Conservation (phyloP, 2,329 filamentous ascomycete species). For the Fusarium sp. region DNA sequence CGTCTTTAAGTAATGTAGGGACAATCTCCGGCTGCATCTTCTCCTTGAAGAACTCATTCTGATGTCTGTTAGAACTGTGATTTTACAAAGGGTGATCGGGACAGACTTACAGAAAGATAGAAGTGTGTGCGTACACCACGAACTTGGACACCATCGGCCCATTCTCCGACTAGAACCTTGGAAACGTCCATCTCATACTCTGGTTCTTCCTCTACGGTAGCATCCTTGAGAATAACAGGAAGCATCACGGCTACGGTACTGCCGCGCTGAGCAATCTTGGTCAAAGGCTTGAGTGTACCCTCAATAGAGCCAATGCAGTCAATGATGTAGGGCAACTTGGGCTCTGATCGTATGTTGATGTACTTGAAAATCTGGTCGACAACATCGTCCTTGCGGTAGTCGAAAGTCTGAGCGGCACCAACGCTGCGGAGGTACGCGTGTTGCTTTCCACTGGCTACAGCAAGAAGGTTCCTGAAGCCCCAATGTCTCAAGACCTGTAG, state of each 20-base stretch:
- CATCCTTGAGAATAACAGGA: conserved; percentile 70
- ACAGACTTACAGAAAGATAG: conserved; percentile 47
- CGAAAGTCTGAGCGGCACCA: conserved; percentile 63
- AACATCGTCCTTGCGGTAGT: conserved; percentile 60
- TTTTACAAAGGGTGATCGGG: not conserved
- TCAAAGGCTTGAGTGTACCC: conserved; percentile 64
- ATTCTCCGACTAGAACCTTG: conserved; percentile 57
- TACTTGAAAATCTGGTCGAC: conserved; percentile 54
- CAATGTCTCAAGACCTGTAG: conserved; percentile 67
- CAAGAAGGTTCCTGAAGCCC: conserved; percentile 67
- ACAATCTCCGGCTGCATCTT: conserved; percentile 70
- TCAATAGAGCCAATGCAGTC: conserved; percentile 69
- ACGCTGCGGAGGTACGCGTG: conserved; percentile 60
- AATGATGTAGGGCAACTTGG: conserved; percentile 62
- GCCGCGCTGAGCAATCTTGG: conserved; percentile 64
- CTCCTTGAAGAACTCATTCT: conserved; percentile 70
- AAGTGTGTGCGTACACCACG: conserved; percentile 64
- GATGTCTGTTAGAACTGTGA: conserved; percentile 8
- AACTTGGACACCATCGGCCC: conserved; percentile 67
- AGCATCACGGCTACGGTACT: conserved; percentile 71
- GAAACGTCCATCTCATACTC: conserved; percentile 68
- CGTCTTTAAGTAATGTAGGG: conserved; percentile 60
- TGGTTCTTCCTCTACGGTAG: conserved; percentile 62
- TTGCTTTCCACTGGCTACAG: conserved; percentile 62
- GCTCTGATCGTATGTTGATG: conserved; percentile 12